Conservation (phyloP, 2,329 filamentous ascomycete species). For the Paracamarosporium sp. region DNA sequence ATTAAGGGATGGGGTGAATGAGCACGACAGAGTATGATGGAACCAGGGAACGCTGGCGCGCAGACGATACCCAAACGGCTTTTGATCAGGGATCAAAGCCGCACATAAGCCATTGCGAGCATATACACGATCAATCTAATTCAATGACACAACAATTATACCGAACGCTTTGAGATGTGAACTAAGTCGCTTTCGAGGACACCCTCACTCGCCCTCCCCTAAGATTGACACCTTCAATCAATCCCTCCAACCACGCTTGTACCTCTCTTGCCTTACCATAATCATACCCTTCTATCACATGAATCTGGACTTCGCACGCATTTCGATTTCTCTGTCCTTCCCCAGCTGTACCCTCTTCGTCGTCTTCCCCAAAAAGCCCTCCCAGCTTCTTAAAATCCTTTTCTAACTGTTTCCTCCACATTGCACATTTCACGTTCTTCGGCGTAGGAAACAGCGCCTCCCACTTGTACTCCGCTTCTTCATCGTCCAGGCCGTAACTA, state of each 20-base stretch:
- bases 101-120: background rate
- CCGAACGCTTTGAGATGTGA: no score
- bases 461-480: slow-evolving; percentile 9
- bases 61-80: background rate
- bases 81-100: background rate
- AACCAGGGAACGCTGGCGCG: no score
- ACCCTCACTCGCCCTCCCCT: background rate
- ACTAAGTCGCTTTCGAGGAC: no score
- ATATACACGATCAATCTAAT: background rate
- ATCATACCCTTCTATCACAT: background rate
- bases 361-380: background rate
- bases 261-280: background rate
- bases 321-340: no score
- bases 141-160: no score
- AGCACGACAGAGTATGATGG: no score
- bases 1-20: background rate
- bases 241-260: background rate
- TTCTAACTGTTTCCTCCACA: background rate
- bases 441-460: background rate
- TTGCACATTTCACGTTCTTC: slow-evolving; percentile 3
- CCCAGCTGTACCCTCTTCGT: no score
- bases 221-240: background rate
- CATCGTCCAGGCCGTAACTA: background rate
- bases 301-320: background rate
- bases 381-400: slow-evolving; percentile 1